Evolutionary conservation across 495 filamentous ascomycete genomes (phyloP).

Genomic region (Xylaria curta): DNA sequence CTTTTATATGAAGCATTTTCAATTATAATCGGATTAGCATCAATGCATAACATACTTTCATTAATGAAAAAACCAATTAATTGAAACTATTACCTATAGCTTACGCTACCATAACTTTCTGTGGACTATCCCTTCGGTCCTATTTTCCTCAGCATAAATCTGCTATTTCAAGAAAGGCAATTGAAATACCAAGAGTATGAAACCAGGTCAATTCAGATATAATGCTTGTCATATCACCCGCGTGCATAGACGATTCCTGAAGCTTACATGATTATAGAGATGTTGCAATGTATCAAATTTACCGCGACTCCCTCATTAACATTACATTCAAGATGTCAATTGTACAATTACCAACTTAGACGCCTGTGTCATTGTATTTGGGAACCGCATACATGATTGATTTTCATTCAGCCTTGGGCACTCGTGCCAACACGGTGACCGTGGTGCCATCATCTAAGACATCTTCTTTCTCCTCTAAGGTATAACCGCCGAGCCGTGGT

Average conservation of each 20-base stretch:
- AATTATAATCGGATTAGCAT: background rate
- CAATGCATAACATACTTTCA: slow-evolving; percentile 7
- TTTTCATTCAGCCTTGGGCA: slow-evolving; percentile 37
- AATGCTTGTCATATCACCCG: background rate
- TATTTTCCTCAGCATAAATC: background rate
- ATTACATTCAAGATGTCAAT: background rate
- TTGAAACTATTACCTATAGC: background rate
- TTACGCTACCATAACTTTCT: background rate
- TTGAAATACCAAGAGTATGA: background rate
- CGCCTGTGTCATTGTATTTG: background rate
- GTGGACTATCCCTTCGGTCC: background rate
- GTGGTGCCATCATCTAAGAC: slow-evolving; percentile 65
- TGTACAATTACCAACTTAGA: background rate
- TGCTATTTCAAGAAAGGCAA: background rate
- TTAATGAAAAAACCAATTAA: slow-evolving; percentile 3
- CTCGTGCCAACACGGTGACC: slow-evolving; percentile 61
- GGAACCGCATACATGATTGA: background rate
- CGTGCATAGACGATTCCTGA: background rate
- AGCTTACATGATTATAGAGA: background rate
- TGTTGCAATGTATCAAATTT: background rate
- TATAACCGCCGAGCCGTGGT: slow-evolving; percentile 64
- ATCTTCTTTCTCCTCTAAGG: slow-evolving; percentile 63
- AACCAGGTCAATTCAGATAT: background rate
- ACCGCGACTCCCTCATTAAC: background rate
- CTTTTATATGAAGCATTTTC: background rate